Evolutionary conservation across 1,284 basidiomycete genomes (phyloP).

Genomic region (Phylloboletellus chloephorus): DNA sequence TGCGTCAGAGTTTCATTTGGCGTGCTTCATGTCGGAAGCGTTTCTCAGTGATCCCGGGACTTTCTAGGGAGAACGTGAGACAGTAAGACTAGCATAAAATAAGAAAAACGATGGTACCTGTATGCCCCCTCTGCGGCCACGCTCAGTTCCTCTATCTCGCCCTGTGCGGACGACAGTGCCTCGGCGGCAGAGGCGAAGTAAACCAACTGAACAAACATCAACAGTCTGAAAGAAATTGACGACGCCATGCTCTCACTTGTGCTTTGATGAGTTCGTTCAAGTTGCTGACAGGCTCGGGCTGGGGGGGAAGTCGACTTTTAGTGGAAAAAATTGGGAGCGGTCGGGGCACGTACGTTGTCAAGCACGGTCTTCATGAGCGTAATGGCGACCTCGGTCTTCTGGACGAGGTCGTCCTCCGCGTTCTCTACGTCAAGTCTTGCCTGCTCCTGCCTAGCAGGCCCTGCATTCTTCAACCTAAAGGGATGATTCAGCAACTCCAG

Average conservation of each 20-base stretch:
- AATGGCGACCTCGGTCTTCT: slow-evolving; percentile 97
- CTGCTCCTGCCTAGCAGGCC: slow-evolving; percentile 78
- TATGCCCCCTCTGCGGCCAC: slow-evolving; percentile 90
- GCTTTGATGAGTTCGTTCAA: slow-evolving; percentile 90
- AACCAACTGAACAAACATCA: slow-evolving; percentile 51
- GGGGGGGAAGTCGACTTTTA: background rate
- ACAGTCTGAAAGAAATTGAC: background rate
- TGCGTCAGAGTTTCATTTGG: slow-evolving; percentile 3
- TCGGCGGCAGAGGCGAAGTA: slow-evolving; percentile 86
- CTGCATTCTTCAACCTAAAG: slow-evolving; percentile 69
- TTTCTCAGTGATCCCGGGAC: slow-evolving; percentile 71
- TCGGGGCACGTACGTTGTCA: slow-evolving; percentile 76
- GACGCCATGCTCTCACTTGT: slow-evolving; percentile 39
- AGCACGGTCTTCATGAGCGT: slow-evolving; percentile 97
- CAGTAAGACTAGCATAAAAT: background rate
- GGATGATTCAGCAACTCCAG: slow-evolving; percentile 6
- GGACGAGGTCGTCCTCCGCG: slow-evolving; percentile 92
- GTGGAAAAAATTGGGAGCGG: background rate
- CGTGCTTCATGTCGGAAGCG: slow-evolving; percentile 1
- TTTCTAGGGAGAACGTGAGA: slow-evolving; percentile 45
- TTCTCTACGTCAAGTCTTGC: slow-evolving; percentile 88
- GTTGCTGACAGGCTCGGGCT: slow-evolving; percentile 96
- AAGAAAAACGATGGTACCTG: slow-evolving; percentile 44
- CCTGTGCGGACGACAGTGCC: slow-evolving; percentile 74
- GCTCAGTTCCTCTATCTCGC: slow-evolving; percentile 86